Percentiles rank a stretch among this genome's conserved stretches.
phyloP scores from a whole-genome alignment of 2,329 filamentous ascomycete genomes.

The Polytolypa hystricis region DNA sequence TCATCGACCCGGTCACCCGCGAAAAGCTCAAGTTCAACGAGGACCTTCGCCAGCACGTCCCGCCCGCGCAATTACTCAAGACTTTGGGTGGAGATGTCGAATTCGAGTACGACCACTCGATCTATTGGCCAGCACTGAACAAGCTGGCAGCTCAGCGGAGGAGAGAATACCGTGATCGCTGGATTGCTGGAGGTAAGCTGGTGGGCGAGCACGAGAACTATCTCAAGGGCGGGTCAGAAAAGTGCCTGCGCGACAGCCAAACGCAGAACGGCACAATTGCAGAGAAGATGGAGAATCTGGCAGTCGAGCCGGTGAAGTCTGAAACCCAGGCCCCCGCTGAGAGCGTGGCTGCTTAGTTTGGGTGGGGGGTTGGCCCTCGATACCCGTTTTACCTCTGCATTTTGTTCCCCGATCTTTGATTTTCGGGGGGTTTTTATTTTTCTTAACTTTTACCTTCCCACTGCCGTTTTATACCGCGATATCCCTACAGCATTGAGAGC shows the following conservation, averaged over 20 bases:
- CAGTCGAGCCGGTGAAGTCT: conserved; percentile 6
- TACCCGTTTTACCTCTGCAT: too few species aligned
- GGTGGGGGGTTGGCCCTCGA: too few species aligned
- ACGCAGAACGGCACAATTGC: conserved; percentile 7
- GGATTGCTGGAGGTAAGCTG: conserved; percentile 67
- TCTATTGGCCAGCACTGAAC: conserved; percentile 81
- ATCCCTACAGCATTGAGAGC: too few species aligned
- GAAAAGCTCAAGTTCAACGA: conserved; percentile 98
- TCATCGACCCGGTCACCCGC: conserved; percentile 88
- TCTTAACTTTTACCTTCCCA: too few species aligned
- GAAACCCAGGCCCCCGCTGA: not conserved
- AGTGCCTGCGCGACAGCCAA: conserved; percentile 25
- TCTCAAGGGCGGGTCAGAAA: conserved; percentile 56
- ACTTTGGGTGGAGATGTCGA: conserved; percentile 67
- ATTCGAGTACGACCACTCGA: conserved; percentile 80
- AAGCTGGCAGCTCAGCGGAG: conserved; percentile 57
- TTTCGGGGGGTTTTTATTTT: too few species aligned
- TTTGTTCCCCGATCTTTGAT: too few species aligned
- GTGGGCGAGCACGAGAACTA: conserved; percentile 84
- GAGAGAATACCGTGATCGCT: conserved; percentile 54
- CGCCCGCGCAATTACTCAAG: conserved; percentile 69
- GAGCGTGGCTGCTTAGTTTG: not conserved
- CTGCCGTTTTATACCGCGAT: too few species aligned
- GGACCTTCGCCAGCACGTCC: conserved; percentile 72
- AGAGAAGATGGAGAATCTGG: conserved; percentile 13